These are phyloP conservation scores for Alternaria gaisen DNA, from an alignment of 2,329 filamentous ascomycete species.

Conservation along the genomic window DNA sequence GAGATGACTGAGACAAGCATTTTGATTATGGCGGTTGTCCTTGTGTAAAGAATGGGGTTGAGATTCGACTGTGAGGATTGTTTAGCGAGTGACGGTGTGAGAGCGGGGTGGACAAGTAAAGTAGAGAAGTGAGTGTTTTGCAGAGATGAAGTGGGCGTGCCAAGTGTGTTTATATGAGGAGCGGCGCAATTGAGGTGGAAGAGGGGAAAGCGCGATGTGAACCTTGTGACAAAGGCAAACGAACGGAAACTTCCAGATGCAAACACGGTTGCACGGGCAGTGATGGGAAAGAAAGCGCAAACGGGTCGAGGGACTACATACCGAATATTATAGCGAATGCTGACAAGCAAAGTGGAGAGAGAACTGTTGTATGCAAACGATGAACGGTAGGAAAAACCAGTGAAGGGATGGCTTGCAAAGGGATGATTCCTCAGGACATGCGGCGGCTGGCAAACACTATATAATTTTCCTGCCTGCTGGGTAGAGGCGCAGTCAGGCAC, in stretches of 20 bases:
- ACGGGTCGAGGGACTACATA: slow-evolving; percentile 6
- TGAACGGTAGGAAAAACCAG: neutral
- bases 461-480: slow-evolving; percentile 11
- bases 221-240: slow-evolving; percentile 2
- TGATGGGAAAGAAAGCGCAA: slow-evolving; percentile 7
- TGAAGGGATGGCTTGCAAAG: slow-evolving; percentile 5
- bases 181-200: slow-evolving; percentile 4
- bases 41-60: slow-evolving; percentile 16
- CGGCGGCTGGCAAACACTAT: slow-evolving; percentile 25
- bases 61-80: slow-evolving; percentile 13
- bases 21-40: slow-evolving; percentile 27
- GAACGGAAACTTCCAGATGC: slow-evolving; percentile 8
- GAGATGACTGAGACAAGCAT: slow-evolving; percentile 45
- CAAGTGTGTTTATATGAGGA: slow-evolving; percentile 12
- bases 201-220: slow-evolving; percentile 8
- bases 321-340: slow-evolving; percentile 10
- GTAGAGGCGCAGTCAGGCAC: slow-evolving; percentile 21
- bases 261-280: slow-evolving; percentile 1
- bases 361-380: slow-evolving; percentile 1
- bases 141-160: slow-evolving; percentile 12
- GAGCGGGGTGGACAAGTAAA: slow-evolving; percentile 2
- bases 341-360: neutral
- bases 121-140: slow-evolving; percentile 1
- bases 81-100: slow-evolving; percentile 19
- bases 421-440: neutral